phyloP scores from a whole-genome alignment of 1,284 basidiomycete species.

The Dichomitus squalens region DNA sequence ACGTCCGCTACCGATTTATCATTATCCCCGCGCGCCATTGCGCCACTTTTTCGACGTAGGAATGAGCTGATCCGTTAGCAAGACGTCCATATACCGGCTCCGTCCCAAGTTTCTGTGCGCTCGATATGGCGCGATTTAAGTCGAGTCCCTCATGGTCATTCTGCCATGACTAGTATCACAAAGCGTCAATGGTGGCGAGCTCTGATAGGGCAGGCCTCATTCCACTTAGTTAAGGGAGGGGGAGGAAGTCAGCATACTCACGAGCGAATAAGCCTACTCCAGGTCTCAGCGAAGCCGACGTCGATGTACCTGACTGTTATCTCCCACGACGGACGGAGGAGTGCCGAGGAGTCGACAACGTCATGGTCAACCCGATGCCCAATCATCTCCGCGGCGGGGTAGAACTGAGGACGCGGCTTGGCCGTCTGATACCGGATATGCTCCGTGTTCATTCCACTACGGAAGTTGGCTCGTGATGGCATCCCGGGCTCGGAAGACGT shows the following conservation, averaged over 20 bases:
- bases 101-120: background rate
- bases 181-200: too few relatives aligned
- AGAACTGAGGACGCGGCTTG: background rate
- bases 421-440: conserved; percentile 24
- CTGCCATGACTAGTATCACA: too few relatives aligned
- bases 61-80: conserved; percentile 9
- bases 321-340: too few relatives aligned
- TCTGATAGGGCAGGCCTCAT: too few relatives aligned
- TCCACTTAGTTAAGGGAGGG: too few relatives aligned
- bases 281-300: too few relatives aligned
- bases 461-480: conserved; percentile 9
- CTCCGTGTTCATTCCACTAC: conserved; percentile 20
- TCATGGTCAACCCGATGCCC: background rate
- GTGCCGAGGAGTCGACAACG: background rate
- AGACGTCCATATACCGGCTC: background rate
- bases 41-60: conserved; percentile 12
- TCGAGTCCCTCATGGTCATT: too few relatives aligned
- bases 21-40: background rate
- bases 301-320: too few relatives aligned
- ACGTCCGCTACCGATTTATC: too few relatives aligned
- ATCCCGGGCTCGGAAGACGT: background rate
- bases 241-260: too few relatives aligned
- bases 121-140: too few relatives aligned
- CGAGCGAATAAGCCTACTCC: too few relatives aligned
- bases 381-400: background rate